Evolutionary conservation across 192 early-diverging fungal species (phyloP).

Genomic region (Coemansia sp.): DNA sequence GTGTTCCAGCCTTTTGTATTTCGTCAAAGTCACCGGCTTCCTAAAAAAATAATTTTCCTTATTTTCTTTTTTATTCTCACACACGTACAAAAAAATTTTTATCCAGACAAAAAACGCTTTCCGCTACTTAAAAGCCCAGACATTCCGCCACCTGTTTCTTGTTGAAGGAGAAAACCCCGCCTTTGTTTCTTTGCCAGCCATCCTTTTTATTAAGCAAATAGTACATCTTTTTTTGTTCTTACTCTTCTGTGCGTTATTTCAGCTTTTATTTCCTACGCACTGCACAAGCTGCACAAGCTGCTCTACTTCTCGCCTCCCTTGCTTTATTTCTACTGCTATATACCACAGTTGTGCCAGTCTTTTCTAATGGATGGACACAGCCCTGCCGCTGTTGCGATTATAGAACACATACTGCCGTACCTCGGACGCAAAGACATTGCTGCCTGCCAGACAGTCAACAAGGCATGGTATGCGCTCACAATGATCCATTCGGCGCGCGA

Average conservation of each 20-base stretch:
- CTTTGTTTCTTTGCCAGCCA: neutral
- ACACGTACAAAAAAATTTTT: constrained; percentile 6
- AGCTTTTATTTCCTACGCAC: no score
- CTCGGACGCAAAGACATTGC: constrained; percentile 28
- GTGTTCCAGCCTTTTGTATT: constrained; percentile 14
- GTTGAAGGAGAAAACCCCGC: neutral
- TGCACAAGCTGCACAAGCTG: no score
- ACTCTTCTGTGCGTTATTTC: no score
- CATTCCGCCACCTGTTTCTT: neutral
- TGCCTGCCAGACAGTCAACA: constrained; percentile 40
- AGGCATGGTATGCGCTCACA: constrained; percentile 35
- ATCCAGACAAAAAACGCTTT: neutral
- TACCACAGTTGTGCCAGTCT: neutral
- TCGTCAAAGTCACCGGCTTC: neutral
- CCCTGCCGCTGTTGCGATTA: constrained; percentile 39
- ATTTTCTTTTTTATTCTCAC: neutral
- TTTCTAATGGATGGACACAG: constrained; percentile 37
- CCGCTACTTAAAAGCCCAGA: neutral
- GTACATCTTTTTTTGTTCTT: no score
- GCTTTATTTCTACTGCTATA: neutral
- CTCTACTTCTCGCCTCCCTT: neutral
- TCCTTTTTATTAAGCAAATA: neutral
- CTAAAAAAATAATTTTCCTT: constrained; percentile 1
- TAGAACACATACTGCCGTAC: constrained; percentile 40
- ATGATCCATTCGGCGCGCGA: constrained; percentile 38